These are phyloP conservation scores for Trichosporon sp. DNA, from an alignment of 1,284 basidiomycete genomes.

Conservation along the genomic window DNA sequence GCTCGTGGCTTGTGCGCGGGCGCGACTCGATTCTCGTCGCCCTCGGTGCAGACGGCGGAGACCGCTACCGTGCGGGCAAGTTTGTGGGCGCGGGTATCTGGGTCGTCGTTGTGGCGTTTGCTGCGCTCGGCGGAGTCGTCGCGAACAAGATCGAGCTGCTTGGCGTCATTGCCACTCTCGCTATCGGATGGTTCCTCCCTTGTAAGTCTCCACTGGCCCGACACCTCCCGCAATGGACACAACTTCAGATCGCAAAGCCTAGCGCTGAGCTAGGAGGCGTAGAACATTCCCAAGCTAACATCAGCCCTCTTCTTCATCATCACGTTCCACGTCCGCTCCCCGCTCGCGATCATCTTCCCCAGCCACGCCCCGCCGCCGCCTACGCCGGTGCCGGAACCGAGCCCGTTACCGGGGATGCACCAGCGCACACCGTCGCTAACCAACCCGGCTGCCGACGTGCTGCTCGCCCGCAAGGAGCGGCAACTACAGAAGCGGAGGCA, in stretches of 20 bases:
- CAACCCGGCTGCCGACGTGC: conserved; percentile 39
- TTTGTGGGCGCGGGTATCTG: conserved; percentile 44
- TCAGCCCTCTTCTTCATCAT: conserved; percentile 49
- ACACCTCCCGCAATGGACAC: too few relatives aligned
- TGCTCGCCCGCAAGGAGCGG: conserved; percentile 48
- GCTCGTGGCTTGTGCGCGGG: conserved; percentile 43
- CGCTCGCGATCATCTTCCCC: conserved; percentile 48
- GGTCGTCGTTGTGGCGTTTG: conserved; percentile 32
- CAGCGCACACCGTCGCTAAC: conserved; percentile 27
- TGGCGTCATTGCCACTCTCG: conserved; percentile 40
- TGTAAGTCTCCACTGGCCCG: too few relatives aligned
- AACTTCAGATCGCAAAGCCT: too few relatives aligned
- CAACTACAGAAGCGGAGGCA: conserved; percentile 48
- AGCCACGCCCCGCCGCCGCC: conserved; percentile 13
- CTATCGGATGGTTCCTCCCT: conserved; percentile 47
- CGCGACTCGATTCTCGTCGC: conserved; percentile 39
- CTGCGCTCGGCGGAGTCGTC: conserved; percentile 38
- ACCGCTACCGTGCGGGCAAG: conserved; percentile 35
- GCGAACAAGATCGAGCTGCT: conserved; percentile 43
- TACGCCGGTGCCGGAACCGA: neutral
- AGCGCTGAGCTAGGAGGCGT: too few relatives aligned
- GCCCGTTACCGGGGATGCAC: conserved; percentile 11
- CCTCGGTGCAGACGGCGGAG: conserved; percentile 37
- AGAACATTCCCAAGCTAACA: neutral
- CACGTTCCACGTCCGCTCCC: conserved; percentile 49